A percentile compares a stretch with the other conserved stretches of the same genome.
Conservation (phyloP, 2,329 filamentous ascomycete genomes). For the Akanthomyces lecanii region DNA sequence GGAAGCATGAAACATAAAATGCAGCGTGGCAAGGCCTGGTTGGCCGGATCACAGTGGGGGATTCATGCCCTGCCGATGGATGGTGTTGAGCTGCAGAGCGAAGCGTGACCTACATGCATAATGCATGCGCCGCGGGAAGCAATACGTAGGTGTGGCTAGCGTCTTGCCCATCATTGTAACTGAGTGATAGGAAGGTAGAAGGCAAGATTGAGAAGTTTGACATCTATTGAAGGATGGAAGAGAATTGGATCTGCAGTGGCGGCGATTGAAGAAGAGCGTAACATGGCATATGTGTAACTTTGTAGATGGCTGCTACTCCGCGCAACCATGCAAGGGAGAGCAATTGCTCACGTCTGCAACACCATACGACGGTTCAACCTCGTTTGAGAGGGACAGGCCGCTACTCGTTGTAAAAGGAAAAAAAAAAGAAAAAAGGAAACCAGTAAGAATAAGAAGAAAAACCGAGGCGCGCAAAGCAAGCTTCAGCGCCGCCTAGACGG, state of each 20-base stretch:
- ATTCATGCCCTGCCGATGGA: constrained; percentile 5
- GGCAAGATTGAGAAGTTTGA: background rate
- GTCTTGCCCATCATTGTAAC: background rate
- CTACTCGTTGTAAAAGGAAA: too few relatives aligned
- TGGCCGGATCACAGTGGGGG: constrained; percentile 6
- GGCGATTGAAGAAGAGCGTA: background rate
- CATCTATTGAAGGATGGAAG: background rate
- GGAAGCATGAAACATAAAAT: background rate
- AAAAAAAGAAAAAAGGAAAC: background rate
- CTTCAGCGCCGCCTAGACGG: background rate
- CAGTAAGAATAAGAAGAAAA: background rate
- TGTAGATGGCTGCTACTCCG: background rate
- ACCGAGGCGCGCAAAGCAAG: background rate
- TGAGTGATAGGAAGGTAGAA: background rate
- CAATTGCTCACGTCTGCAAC: background rate
- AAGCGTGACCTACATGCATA: constrained; percentile 16
- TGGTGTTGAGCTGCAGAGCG: background rate
- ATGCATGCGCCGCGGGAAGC: constrained; percentile 3
- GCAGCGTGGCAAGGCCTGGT: constrained; percentile 12
- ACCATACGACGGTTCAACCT: background rate
- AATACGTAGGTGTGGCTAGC: background rate
- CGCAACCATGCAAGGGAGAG: background rate
- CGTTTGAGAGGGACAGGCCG: background rate
- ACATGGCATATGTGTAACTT: too few relatives aligned
- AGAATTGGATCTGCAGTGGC: background rate